phyloP scores from a whole-genome alignment of 2,329 filamentous ascomycete species.

The Exophiala phaeomuriformis region DNA sequence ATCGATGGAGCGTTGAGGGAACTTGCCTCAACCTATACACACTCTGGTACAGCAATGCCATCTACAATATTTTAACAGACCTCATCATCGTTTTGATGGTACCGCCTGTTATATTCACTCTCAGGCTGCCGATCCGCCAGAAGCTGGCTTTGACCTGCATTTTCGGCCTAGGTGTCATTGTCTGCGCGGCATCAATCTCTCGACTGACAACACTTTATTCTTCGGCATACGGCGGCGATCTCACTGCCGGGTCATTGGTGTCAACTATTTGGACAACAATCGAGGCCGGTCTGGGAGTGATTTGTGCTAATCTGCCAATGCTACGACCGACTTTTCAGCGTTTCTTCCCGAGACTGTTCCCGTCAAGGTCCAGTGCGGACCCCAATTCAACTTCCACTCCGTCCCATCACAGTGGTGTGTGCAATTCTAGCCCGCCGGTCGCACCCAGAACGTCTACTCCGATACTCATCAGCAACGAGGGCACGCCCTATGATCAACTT shows the following conservation, averaged over 20 bases:
- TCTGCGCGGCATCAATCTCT: constrained; percentile 27
- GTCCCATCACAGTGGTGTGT: constrained; percentile 4
- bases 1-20: constrained; percentile 27
- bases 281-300: constrained; percentile 34
- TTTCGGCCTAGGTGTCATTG: constrained; percentile 33
- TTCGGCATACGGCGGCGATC: constrained; percentile 25
- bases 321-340: constrained; percentile 30
- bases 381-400: constrained; percentile 5
- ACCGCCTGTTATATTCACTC: constrained; percentile 30
- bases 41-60: constrained; percentile 46
- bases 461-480: not conserved
- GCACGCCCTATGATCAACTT: not conserved
- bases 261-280: constrained; percentile 36
- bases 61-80: constrained; percentile 34
- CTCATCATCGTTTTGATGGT: constrained; percentile 32
- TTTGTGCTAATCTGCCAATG: constrained; percentile 37
- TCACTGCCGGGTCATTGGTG: constrained; percentile 28
- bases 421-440: constrained; percentile 2
- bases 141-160: constrained; percentile 44
- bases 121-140: constrained; percentile 34
- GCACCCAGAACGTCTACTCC: not conserved
- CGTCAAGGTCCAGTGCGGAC: constrained; percentile 8
- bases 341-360: constrained; percentile 18
- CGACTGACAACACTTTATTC: constrained; percentile 32
- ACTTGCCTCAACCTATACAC: constrained; percentile 22